Base-by-base conservation (phyloP, 2,329 filamentous ascomycete species). In the Colletotrichum orchidophilum region DNA sequence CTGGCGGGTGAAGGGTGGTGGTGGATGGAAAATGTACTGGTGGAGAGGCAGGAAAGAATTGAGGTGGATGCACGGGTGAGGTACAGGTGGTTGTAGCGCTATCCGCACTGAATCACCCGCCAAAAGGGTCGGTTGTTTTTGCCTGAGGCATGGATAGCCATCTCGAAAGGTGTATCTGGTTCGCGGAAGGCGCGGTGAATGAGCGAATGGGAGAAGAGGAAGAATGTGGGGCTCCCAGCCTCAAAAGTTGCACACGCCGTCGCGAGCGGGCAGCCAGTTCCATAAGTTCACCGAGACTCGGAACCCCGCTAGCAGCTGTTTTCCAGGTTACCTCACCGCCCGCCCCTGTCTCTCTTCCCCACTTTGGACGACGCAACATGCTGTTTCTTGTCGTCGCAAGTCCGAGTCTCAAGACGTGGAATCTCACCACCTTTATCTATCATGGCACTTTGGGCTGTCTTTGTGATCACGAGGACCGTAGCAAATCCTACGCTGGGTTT, bases 31-130 rank as follows among this genome's bases (percentile, higher is more conserved):
- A 71, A 74, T 72, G 70, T 67, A 73, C 71, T 74, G 75, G 75
- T 78, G 77, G 76, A 79, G 77, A 80, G 79, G 77, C 77, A 80
- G 77, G 79, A 80, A 81, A 82, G 81, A 81, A 82, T 80, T 81
- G 69, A 69, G 69, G 69, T 71, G 80, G 79, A 81, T 72, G 70
- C 70, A 72, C 70, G 61, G 70, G 66, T 58, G 53, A 69, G 71
- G 72, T 70, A 71, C 71, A 74, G 60, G 39, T 73, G 59, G 62
- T 71, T 71, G 69, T 71, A 71, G 69, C 69, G 69, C 69, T 71
- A 71, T 65, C 69, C 64, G 58, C 64, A 71, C 59, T 71, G 69
- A 71, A 71, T 69, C 69, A 60, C 69, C 69, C 68, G 64, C 58
- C 46, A 62, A 49, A 68, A 63, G 52, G 31, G 59, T 69, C 53